These are phyloP conservation scores for Cutaneotrichosporon cutaneum DNA, from an alignment of 1,284 basidiomycete species.

Conservation along the genomic window DNA sequence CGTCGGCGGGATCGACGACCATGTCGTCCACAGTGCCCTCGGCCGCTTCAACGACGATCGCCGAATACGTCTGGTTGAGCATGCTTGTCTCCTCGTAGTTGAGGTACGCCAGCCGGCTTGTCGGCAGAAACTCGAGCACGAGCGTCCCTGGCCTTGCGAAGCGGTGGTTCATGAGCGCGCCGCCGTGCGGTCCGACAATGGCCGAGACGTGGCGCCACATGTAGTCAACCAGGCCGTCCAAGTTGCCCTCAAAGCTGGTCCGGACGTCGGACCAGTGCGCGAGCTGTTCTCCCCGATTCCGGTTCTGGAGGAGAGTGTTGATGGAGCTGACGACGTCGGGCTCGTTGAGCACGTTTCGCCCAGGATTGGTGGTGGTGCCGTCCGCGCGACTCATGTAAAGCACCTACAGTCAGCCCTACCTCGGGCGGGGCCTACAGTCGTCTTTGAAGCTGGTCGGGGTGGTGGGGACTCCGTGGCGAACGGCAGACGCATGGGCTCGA, in stretches of 20 bases:
- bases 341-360: constrained; percentile 7
- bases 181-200: constrained; percentile 12
- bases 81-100: constrained; percentile 10
- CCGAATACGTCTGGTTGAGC: constrained; percentile 44
- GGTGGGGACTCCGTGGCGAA: neutral
- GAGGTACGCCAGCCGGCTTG: neutral
- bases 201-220: constrained; percentile 7
- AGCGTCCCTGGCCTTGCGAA: constrained; percentile 3
- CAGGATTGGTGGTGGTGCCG: neutral
- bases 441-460: neutral
- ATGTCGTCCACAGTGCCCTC: neutral
- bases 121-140: constrained; percentile 9
- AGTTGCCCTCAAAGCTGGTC: neutral
- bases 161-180: constrained; percentile 13
- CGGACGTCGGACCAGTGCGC: neutral
- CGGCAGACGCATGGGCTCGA: constrained; percentile 10
- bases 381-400: constrained; percentile 12
- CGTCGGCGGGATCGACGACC: neutral
- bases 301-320: neutral
- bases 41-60: neutral
- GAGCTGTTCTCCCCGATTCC: neutral
- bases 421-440: too few species aligned
- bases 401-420: neutral
- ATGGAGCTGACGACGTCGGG: constrained; percentile 6
- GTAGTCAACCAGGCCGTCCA: neutral